Evolutionary conservation across 2,329 filamentous ascomycete genomes (phyloP).

Genomic region (Fusarium buharicum): DNA sequence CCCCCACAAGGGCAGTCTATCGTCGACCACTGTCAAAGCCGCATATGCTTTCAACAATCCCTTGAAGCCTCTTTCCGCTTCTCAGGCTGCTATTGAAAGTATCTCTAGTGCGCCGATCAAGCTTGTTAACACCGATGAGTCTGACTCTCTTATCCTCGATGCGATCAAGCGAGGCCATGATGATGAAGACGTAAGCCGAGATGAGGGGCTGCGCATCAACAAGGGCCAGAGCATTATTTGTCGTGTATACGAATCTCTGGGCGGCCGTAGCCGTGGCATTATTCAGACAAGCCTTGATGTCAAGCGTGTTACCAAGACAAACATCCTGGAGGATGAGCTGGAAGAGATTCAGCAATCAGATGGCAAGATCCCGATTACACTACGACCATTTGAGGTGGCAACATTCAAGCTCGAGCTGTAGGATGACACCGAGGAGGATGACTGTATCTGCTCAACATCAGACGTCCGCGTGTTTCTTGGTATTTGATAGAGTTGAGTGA

Average conservation of each 20-base stretch:
- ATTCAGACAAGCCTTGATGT: constrained; percentile 76
- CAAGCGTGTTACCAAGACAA: constrained; percentile 82
- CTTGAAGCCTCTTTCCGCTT: constrained; percentile 56
- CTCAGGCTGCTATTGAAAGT: constrained; percentile 43
- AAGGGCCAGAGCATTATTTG: constrained; percentile 83
- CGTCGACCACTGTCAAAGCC: constrained; percentile 78
- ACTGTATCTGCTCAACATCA: constrained; percentile 41
- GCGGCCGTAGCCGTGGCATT: constrained; percentile 78
- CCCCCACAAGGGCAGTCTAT: constrained; percentile 80
- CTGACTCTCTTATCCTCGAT: constrained; percentile 79
- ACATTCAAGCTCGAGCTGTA: constrained; percentile 74
- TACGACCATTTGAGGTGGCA: constrained; percentile 87
- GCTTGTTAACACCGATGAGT: constrained; percentile 67
- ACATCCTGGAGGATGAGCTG: constrained; percentile 87
- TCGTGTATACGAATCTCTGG: constrained; percentile 87
- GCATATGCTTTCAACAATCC: constrained; percentile 93
- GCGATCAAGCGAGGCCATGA: constrained; percentile 94
- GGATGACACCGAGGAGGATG: constrained; percentile 42
- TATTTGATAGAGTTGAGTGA: constrained; percentile 8
- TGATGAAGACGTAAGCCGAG: constrained; percentile 76
- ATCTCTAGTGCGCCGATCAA: constrained; percentile 64
- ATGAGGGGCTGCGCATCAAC: constrained; percentile 69
- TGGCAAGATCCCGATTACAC: constrained; percentile 67
- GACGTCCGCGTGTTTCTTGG: constrained; percentile 33
- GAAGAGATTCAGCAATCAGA: constrained; percentile 68